Percentiles rank a stretch among this genome's conserved stretches.
These are phyloP conservation scores for Rhodotorula sp. DNA, from an alignment of 1,284 basidiomycete species.

Conservation along the genomic window DNA sequence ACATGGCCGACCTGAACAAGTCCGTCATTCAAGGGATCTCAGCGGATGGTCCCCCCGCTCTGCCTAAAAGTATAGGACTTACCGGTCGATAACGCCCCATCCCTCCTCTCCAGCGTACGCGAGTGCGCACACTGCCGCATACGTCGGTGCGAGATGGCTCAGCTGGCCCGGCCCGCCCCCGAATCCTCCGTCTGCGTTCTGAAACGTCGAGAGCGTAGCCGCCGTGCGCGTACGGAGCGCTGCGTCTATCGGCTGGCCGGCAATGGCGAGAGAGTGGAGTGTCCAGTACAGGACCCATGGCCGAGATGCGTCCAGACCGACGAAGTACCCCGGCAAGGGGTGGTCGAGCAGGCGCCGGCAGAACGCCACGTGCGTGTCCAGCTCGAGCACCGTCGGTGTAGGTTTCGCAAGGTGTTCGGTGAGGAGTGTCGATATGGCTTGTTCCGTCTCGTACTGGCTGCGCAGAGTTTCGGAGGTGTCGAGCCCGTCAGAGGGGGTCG, in stretches of 20 bases:
- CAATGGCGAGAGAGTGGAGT: conserved; percentile 70
- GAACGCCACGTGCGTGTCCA: conserved; percentile 25
- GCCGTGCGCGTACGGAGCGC: conserved; percentile 70
- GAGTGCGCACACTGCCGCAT: conserved; percentile 80
- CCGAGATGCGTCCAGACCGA: conserved; percentile 83
- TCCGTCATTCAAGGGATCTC: conserved; percentile 41
- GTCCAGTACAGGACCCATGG: conserved; percentile 93
- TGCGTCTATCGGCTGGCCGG: conserved; percentile 75
- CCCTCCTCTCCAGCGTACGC: conserved; percentile 64
- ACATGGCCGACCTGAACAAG: conserved; percentile 64
- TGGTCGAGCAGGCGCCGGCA: conserved; percentile 31
- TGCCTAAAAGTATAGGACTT: neutral
- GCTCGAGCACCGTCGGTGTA: conserved; percentile 13
- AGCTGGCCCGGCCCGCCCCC: conserved; percentile 82
- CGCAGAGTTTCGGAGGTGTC: conserved; percentile 20
- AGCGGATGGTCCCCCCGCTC: neutral
- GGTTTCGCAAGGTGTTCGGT: conserved; percentile 10
- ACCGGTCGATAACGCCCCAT: conserved; percentile 51
- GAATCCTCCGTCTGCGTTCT: conserved; percentile 83
- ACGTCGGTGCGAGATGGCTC: conserved; percentile 85
- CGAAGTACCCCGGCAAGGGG: conserved; percentile 67
- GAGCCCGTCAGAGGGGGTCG: conserved; percentile 30
- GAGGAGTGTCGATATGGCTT: conserved; percentile 26
- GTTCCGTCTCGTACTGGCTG: conserved; percentile 29
- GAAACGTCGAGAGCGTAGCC: conserved; percentile 71